phyloP scores from a whole-genome alignment of 257 asterid species.

The Lantana camara region DNA sequence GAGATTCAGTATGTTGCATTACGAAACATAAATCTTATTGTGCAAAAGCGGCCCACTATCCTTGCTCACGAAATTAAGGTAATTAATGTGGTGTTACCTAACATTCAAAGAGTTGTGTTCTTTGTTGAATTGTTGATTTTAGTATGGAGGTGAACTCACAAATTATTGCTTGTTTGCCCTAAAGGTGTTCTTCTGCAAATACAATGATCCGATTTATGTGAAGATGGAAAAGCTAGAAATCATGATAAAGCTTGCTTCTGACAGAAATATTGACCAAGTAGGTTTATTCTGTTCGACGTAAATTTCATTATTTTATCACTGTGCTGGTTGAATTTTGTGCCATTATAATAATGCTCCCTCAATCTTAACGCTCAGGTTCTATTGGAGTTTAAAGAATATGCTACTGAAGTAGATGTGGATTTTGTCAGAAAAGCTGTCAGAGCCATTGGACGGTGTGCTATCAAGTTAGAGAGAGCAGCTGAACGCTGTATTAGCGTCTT shows the following conservation, averaged over 20 bases:
- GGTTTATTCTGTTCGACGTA: constrained; percentile 31
- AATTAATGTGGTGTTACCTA: constrained; percentile 18
- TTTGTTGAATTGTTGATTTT: constrained; percentile 17
- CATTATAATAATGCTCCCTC: constrained; percentile 21
- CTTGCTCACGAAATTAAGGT: constrained; percentile 99
- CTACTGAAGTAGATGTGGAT: constrained; percentile 99
- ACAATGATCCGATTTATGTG: constrained; percentile 97
- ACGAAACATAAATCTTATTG: constrained; percentile 93
- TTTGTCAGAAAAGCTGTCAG: constrained; percentile 99
- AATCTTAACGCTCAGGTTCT: constrained; percentile 58
- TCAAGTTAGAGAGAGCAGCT: constrained; percentile 99
- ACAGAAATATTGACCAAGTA: constrained; percentile 96
- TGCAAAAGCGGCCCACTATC: constrained; percentile 93
- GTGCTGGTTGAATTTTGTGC: constrained; percentile 20
- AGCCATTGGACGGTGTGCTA: constrained; percentile 99
- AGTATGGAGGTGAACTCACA: constrained; percentile 22
- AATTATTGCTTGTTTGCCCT: constrained; percentile 23
- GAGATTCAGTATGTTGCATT: constrained; percentile 95
- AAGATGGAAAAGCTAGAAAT: constrained; percentile 98
- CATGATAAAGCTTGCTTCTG: constrained; percentile 99
- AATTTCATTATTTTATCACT: not conserved
- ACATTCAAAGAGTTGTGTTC: constrained; percentile 6
- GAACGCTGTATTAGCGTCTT: constrained; percentile 98
- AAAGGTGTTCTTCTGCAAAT: constrained; percentile 98
- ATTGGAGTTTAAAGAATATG: constrained; percentile 97